Evolutionary conservation across 176 grass and related monocot species (phyloP).

Genomic region (Juncus effusus): DNA sequence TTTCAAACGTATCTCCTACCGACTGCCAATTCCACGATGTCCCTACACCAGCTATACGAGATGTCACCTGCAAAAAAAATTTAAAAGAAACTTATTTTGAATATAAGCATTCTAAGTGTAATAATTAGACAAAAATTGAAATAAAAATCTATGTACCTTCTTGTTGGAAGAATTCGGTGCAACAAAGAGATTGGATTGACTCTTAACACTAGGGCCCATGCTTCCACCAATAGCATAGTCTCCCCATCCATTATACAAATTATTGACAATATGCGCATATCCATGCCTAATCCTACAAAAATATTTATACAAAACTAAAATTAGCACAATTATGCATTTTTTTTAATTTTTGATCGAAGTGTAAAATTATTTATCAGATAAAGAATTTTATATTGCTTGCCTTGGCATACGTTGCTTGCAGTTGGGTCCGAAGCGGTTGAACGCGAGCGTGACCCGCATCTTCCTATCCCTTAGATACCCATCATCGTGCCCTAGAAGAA

Average conservation of each 20-base stretch:
- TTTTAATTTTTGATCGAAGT: not conserved
- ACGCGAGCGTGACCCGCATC: slow-evolving; percentile 77
- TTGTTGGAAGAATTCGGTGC: slow-evolving; percentile 36
- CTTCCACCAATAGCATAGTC: slow-evolving; percentile 85
- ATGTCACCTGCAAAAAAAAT: slow-evolving; percentile 38
- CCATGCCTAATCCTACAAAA: slow-evolving; percentile 58
- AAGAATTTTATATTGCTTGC: not conserved
- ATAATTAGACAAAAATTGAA: no score
- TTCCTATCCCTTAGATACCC: slow-evolving; percentile 32
- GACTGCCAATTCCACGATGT: slow-evolving; percentile 60
- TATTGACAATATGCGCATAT: slow-evolving; percentile 75
- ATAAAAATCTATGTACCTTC: slow-evolving; percentile 29
- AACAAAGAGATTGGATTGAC: slow-evolving; percentile 70
- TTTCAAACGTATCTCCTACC: slow-evolving; percentile 50
- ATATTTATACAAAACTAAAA: not conserved
- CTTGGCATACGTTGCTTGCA: slow-evolving; percentile 92
- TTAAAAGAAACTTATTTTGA: no score
- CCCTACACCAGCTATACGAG: slow-evolving; percentile 17
- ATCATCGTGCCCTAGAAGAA: slow-evolving; percentile 81
- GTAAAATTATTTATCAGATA: not conserved
- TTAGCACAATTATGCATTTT: not conserved
- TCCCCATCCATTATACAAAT: slow-evolving; percentile 65
- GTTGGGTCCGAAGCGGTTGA: slow-evolving; percentile 69
- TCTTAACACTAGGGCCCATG: slow-evolving; percentile 61
- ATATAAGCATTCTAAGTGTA: no score